A percentile compares a stretch with the other conserved stretches of the same genome.
phyloP scores from a whole-genome alignment of 2,329 filamentous ascomycete genomes.

The Alternaria gansuensis region DNA sequence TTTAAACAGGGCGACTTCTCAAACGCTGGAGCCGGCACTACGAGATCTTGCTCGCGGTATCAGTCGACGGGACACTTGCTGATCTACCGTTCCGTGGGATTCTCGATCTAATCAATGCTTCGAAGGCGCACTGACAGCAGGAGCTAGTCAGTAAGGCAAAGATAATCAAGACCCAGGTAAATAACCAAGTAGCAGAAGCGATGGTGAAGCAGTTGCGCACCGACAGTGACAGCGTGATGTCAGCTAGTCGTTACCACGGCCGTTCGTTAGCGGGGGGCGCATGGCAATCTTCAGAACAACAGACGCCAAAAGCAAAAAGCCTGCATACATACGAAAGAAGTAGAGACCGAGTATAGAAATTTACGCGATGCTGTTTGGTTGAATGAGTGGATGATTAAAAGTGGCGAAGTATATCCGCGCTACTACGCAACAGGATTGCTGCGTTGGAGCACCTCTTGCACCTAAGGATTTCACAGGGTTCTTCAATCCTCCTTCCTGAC shows the following conservation, averaged over 20 bases:
- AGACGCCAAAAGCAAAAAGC: conserved; percentile 47
- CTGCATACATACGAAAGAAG: conserved; percentile 41
- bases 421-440: conserved; percentile 42
- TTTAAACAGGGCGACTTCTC: conserved; percentile 42
- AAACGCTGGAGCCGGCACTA: conserved; percentile 52
- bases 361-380: conserved; percentile 47
- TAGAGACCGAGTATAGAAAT: conserved; percentile 45
- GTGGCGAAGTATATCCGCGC: conserved; percentile 50
- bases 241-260: conserved; percentile 38
- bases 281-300: conserved; percentile 40
- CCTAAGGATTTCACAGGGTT: conserved; percentile 46
- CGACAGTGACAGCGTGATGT: conserved; percentile 35
- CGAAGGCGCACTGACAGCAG: conserved; percentile 41
- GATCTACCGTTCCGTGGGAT: conserved; percentile 48
- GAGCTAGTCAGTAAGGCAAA: conserved; percentile 33
- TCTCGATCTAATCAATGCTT: conserved; percentile 41
- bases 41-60: conserved; percentile 42
- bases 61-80: conserved; percentile 44
- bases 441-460: conserved; percentile 40
- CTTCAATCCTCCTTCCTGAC: conserved; percentile 30
- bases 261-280: conserved; percentile 32
- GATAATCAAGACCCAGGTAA: conserved; percentile 34
- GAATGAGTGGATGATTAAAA: conserved; percentile 51
- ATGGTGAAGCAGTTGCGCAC: conserved; percentile 41
- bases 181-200: conserved; percentile 26